Percentiles rank a stretch among this genome's conserved stretches.
Evolutionary conservation across 2,329 filamentous ascomycete genomes (phyloP).

Genomic region (Fusarium graminum): DNA sequence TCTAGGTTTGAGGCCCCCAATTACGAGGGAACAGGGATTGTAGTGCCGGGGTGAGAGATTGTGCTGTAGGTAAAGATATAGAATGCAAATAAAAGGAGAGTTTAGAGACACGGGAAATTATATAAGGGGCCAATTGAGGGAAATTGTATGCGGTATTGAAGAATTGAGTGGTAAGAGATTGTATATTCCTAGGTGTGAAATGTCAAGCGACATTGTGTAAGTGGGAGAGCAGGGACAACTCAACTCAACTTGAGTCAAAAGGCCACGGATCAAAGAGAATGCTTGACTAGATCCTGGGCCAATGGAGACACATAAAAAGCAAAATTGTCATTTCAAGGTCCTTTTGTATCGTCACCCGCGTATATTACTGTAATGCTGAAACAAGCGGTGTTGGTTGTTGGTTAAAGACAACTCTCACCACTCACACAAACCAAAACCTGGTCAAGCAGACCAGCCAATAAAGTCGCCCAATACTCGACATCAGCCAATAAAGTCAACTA

Average conservation of each 20-base stretch:
- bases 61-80: background rate
- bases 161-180: background rate
- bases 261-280: background rate
- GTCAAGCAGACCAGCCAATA: constrained; percentile 10
- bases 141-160: background rate
- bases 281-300: background rate
- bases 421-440: background rate
- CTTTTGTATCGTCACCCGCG: constrained; percentile 12
- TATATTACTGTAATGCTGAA: constrained; percentile 4
- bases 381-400: constrained; percentile 32
- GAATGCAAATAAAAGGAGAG: constrained; percentile 7
- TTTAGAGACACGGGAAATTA: background rate
- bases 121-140: too few species aligned
- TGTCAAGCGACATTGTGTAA: background rate
- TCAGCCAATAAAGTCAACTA: constrained; percentile 2
- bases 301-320: background rate
- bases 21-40: constrained; percentile 16
- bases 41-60: constrained; percentile 9
- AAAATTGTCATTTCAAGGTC: constrained; percentile 28
- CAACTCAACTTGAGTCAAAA: background rate
- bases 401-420: background rate
- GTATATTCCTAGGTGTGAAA: background rate
- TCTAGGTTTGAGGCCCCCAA: constrained; percentile 30
- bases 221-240: background rate
- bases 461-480: background rate